Evolutionary conservation across 208 protist species (phyloP), one percentile per base, ranked within the genome.

Genomic region (Trypanosoma vivax): DNA sequence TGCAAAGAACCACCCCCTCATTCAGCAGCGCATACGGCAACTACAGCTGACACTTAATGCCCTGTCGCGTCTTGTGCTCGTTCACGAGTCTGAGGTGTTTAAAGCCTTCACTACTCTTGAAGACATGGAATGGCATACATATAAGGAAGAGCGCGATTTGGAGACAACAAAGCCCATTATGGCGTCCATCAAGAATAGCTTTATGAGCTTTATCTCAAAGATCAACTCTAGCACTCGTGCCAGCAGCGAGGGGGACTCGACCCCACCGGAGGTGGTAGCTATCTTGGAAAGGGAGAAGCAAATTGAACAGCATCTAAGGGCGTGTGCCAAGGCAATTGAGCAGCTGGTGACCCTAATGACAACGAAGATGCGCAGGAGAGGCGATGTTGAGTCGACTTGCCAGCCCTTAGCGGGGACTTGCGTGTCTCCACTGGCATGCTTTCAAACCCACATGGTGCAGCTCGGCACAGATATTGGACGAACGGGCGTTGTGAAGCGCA

Each of bases 101-200:
- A 67, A 52, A 34, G 60, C 50, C 1, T 73, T 73, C 45, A 28
- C 42, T 14, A 73, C 59, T 9, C 25, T 73, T 13, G 66, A 73
- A 31, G 66, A 73, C 34, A 13, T 14, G 13, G 51, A 31, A 13
- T 73, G 66, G 66, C 28, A 14, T 28, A 27, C 5, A 2, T 71
- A 65, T 42, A 18, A 31, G 5, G 57, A 65, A 13, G 40, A 63
- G 13, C 35, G 21, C 9, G 14, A 27, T 18, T 21, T 10, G 30
- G 31, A 50, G 13, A 50, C 38, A 3, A 67, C 59, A 35, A 47
- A 11, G n/a, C 55, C 60, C 16, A 0, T 71, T 35, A 23, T 60
- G 25, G 50, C 49, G 2, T 13, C 27, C 16, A 11, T 71, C 3
- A 59, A 60, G 19, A 21, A 21, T 1, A 65, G 60, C n/a, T 37